Base-by-base conservation (phyloP, 805 yeast genomes). In the Ogataea parapolymorpha region DNA sequence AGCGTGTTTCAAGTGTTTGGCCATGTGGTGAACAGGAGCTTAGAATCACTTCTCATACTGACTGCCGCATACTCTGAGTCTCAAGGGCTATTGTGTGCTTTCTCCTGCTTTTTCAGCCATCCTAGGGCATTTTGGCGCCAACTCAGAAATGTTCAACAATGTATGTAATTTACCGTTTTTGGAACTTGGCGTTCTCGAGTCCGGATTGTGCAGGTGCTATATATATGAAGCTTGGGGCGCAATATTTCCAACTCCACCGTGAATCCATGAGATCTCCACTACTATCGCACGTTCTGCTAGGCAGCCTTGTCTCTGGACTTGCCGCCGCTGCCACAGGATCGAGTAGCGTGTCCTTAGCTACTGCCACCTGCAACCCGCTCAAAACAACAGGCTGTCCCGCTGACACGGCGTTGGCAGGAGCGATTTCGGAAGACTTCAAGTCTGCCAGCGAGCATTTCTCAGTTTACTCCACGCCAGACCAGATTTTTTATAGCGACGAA, bases 351-450 rank as follows among this genome's bases (percentile, higher is more conserved):
- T 23, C 55, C 1, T 35, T 42, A 5, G 44, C 55, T 1, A 39
- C 59, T 7, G 46, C 48, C 2, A 35, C 57, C 4, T 65, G 70
- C 44, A 65, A 65, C 41, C 70, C 70, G 13, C 32, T 64, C 32
- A 36, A 41, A 4, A 32, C 58, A 2, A 14, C 66, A 6, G 31
- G 53, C 6, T 65, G 70, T 49, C 40, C 57, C 3, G 53, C 68
- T 4, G 78, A 82, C 50, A 64, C 72, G 2, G 95, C 93, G 0
- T 69, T 85, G 35, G 87, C 79, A 1, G 66, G 78, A 4, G 66
- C 80, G 3, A 60, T 80, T 28, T 44, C 64, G 5, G 74, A 74
- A 18, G 72, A 74, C 51, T 86, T 86, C 65, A 61, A 67, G 2
- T 55, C 66, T 3, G 70, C 71, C 24, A 66, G 74, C 4, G 54